These are phyloP conservation scores for Ascochyta koolunga DNA, from an alignment of 2,329 filamentous ascomycete genomes.

Conservation along the genomic window DNA sequence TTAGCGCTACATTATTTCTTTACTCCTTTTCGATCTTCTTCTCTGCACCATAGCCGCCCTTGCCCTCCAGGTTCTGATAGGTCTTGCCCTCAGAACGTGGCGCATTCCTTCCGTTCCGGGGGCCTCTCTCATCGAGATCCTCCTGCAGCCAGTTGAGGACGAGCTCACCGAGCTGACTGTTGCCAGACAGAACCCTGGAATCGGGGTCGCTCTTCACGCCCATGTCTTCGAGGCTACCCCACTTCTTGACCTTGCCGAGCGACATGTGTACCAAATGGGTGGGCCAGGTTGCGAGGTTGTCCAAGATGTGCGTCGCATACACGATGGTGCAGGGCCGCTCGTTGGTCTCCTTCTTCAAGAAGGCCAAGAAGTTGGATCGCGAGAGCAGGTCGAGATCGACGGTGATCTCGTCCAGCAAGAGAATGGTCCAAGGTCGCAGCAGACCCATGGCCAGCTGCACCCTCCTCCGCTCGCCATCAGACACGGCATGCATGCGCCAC, in stretches of 20 bases:
- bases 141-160: constrained; percentile 86
- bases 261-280: constrained; percentile 97
- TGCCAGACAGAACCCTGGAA: constrained; percentile 61
- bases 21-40: constrained; percentile 42
- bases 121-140: constrained; percentile 79
- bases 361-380: constrained; percentile 82
- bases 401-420: constrained; percentile 94
- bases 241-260: constrained; percentile 84
- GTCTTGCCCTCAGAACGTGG: constrained; percentile 64
- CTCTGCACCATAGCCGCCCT: constrained; percentile 69
- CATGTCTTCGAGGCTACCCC: constrained; percentile 73
- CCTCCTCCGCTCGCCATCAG: constrained; percentile 85
- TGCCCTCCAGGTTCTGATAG: constrained; percentile 63
- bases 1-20: not conserved
- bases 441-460: constrained; percentile 98
- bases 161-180: constrained; percentile 83
- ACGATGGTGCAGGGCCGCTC: constrained; percentile 84
- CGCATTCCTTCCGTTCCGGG: constrained; percentile 65
- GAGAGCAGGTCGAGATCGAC: constrained; percentile 92
- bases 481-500: constrained; percentile 97
- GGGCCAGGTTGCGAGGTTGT: constrained; percentile 93
- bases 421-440: constrained; percentile 85
- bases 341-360: constrained; percentile 87
- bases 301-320: constrained; percentile 96
- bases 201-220: constrained; percentile 54